Evolutionary conservation across 2,329 filamentous ascomycete genomes (phyloP).

Genomic region (Xylaria sp.): DNA sequence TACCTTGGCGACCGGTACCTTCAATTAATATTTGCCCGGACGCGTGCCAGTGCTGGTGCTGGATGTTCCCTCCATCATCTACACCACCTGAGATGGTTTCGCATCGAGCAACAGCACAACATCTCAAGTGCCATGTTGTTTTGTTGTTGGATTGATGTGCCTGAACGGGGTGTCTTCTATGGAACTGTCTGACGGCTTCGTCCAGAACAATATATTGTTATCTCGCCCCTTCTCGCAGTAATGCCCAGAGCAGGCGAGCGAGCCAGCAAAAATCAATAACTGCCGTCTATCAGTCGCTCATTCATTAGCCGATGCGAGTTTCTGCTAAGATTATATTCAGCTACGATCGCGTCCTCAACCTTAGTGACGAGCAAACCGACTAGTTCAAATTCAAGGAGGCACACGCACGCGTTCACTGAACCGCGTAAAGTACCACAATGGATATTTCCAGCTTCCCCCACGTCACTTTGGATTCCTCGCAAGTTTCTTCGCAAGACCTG

Average conservation of each 20-base stretch:
- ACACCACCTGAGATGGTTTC: not conserved
- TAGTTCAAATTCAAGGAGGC: not conserved
- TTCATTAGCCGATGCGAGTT: not conserved
- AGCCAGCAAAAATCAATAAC: not conserved
- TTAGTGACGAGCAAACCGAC: no score
- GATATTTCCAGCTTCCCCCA: no score
- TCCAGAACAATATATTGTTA: not conserved
- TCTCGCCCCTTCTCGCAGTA: not conserved
- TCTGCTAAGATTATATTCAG: no score
- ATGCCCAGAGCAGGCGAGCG: not conserved
- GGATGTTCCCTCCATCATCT: not conserved
- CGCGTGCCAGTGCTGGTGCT: not conserved
- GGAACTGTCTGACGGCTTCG: not conserved
- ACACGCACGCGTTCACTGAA: constrained; percentile 5
- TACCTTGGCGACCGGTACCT: no score
- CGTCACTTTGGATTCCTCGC: no score
- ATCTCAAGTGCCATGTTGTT: not conserved
- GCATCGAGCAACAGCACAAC: not conserved
- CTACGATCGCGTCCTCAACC: no score
- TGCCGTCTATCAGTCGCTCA: not conserved
- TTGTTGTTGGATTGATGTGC: constrained; percentile 4
- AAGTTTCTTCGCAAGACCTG: constrained; percentile 16
- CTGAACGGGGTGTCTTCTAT: not conserved
- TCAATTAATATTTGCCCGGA: not conserved
- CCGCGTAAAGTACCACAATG: not conserved